Evolutionary conservation across 495 filamentous ascomycete species (phyloP).

Genomic region (Lasiosphaeria ovina): DNA sequence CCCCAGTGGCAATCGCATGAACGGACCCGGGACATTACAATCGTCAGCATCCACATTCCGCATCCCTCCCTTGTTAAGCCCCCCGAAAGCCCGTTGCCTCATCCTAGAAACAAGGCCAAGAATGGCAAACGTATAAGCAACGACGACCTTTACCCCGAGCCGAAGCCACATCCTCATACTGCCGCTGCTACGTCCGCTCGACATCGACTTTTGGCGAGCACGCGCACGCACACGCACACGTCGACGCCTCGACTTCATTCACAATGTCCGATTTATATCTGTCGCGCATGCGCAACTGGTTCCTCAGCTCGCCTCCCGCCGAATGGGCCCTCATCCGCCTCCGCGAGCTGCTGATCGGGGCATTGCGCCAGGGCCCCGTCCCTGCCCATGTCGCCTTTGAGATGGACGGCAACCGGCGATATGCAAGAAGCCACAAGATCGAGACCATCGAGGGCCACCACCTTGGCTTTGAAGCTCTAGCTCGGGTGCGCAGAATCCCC

Average conservation of each 20-base stretch:
- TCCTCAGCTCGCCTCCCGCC: slow-evolving; percentile 81
- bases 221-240: too few relatives aligned
- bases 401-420: slow-evolving; percentile 96
- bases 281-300: slow-evolving; percentile 77
- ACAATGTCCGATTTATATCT: slow-evolving; percentile 60
- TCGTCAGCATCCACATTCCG: too few relatives aligned
- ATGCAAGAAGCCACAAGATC: slow-evolving; percentile 83
- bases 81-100: neutral
- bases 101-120: neutral
- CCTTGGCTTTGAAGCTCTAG: slow-evolving; percentile 91
- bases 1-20: too few relatives aligned
- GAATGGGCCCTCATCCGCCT: slow-evolving; percentile 74
- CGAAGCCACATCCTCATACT: neutral
- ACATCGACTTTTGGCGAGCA: too few relatives aligned
- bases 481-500: slow-evolving; percentile 53
- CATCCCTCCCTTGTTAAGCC: too few relatives aligned
- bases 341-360: slow-evolving; percentile 79
- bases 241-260: neutral
- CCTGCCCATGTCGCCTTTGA: slow-evolving; percentile 95
- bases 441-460: slow-evolving; percentile 98
- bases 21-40: too few relatives aligned
- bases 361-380: slow-evolving; percentile 83
- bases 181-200: neutral
- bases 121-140: neutral
- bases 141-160: neutral